These are phyloP conservation scores for Cubamyces lactineus DNA, from an alignment of 768 basidiomycete species.

Conservation along the genomic window DNA sequence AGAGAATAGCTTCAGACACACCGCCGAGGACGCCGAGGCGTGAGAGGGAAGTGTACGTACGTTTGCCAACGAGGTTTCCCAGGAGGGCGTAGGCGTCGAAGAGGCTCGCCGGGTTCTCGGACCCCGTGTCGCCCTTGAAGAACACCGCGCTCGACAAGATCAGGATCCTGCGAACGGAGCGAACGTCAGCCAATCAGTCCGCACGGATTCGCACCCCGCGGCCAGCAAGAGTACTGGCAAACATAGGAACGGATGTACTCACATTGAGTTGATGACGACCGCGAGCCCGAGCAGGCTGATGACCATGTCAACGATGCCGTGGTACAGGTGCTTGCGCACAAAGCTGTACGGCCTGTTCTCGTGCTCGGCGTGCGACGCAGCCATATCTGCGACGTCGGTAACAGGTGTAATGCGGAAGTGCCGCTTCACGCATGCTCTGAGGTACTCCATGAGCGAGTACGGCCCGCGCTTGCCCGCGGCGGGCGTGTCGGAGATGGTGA, in stretches of 20 bases:
- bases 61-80: constrained; percentile 62
- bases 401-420: constrained; percentile 33
- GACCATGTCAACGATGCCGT: constrained; percentile 51
- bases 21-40: background rate
- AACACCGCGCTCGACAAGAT: constrained; percentile 85
- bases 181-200: constrained; percentile 8
- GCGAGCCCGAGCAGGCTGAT: constrained; percentile 80
- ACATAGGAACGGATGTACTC: constrained; percentile 29
- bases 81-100: constrained; percentile 86
- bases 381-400: constrained; percentile 36
- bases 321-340: constrained; percentile 44
- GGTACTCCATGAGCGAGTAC: constrained; percentile 5
- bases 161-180: constrained; percentile 59
- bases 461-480: constrained; percentile 23
- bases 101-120: constrained; percentile 65
- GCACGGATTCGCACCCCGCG: background rate
- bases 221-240: no score
- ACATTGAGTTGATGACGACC: constrained; percentile 86
- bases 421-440: constrained; percentile 6
- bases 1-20: background rate
- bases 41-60: constrained; percentile 37
- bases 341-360: constrained; percentile 41
- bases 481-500: constrained; percentile 29
- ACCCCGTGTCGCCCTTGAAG: constrained; percentile 53
- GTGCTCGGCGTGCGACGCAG: constrained; percentile 46